Evolutionary conservation across 805 yeast species (phyloP).

Genomic region (Starmerella kuoi): DNA sequence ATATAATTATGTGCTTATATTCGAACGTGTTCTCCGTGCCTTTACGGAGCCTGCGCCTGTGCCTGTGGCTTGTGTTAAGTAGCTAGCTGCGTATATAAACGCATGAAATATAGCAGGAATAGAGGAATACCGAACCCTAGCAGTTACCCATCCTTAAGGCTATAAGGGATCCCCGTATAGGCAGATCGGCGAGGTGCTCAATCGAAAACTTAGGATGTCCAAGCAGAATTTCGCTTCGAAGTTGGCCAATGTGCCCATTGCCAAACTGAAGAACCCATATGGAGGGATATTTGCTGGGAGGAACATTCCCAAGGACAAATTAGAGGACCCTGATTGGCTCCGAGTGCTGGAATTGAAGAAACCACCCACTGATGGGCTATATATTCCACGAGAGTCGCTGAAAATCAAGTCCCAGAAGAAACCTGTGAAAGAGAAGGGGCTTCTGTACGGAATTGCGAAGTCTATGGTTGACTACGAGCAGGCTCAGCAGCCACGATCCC

Average conservation of each 20-base stretch:
- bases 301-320: conserved; percentile 16
- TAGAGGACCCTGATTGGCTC: conserved; percentile 19
- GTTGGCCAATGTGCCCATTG: conserved; percentile 17
- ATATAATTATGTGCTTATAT: no score
- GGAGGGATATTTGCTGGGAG: conserved; percentile 21
- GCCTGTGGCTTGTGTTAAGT: no score
- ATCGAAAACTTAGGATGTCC: no score
- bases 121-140: no score
- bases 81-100: no score
- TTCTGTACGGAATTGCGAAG: conserved; percentile 13
- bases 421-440: conserved; percentile 9
- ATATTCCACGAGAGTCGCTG: conserved; percentile 11
- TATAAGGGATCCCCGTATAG: no score
- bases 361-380: conserved; percentile 23
- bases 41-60: no score
- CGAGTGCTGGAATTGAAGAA: conserved; percentile 17
- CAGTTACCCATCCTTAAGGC: no score
- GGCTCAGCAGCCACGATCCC: neutral
- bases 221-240: conserved; percentile 1
- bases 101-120: no score
- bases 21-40: no score
- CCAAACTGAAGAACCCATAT: conserved; percentile 13
- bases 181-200: no score
- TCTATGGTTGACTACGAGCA: conserved; percentile 16
- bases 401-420: neutral